Evolutionary conservation across 345 rosid species (phyloP).

Genomic region (Clarkia xantiana): DNA sequence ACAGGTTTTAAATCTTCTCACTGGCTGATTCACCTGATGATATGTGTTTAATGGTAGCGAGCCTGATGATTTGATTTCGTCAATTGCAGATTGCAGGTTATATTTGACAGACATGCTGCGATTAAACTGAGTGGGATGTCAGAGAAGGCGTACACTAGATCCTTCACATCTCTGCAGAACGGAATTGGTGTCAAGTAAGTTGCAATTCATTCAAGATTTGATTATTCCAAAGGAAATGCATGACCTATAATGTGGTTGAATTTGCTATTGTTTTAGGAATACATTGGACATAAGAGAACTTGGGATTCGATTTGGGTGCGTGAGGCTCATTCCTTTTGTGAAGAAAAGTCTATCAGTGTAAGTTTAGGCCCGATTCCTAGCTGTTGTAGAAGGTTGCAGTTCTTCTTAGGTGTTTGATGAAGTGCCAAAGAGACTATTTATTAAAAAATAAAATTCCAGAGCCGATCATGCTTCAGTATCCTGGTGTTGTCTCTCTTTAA

Average conservation of each 20-base stretch:
- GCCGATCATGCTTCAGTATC: background rate
- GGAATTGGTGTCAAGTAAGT: conserved; percentile 70
- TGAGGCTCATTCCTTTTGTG: conserved; percentile 72
- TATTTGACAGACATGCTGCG: conserved; percentile 62
- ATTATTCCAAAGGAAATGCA: background rate
- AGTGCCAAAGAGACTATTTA: conserved; percentile 16
- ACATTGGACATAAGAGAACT: conserved; percentile 59
- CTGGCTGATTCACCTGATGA: background rate
- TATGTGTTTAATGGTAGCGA: background rate
- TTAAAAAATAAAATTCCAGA: background rate
- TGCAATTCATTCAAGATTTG: background rate
- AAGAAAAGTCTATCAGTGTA: conserved; percentile 55
- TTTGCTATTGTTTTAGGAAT: conserved; percentile 23
- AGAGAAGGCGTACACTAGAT: conserved; percentile 69
- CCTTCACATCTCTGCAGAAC: conserved; percentile 68
- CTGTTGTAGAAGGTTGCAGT: background rate
- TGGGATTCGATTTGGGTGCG: conserved; percentile 83
- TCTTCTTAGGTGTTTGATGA: conserved; percentile 21
- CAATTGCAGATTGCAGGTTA: conserved; percentile 37
- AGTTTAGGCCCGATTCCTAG: conserved; percentile 10
- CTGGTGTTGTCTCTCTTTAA: background rate
- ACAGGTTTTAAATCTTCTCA: conserved; percentile 24
- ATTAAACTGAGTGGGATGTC: conserved; percentile 79
- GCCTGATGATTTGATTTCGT: background rate
- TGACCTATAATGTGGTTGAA: background rate